Conservation (phyloP, 768 basidiomycete species). For the Lactifluus pinguis region DNA sequence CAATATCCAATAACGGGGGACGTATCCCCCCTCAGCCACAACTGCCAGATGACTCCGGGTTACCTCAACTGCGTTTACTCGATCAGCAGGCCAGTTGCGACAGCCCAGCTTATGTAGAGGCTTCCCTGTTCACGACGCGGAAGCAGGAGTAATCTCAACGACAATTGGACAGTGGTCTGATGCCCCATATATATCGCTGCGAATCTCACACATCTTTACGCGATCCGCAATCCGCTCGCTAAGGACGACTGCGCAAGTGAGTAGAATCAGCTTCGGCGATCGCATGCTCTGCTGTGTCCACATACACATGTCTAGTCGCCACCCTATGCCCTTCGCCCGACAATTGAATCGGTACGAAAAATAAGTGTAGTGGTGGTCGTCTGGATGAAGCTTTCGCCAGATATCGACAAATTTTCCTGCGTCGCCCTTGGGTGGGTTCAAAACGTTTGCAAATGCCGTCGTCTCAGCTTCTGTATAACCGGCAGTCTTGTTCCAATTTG, state of each 20-base stretch:
- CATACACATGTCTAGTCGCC: constrained; percentile 82
- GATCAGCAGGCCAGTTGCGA: neutral
- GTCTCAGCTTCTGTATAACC: constrained; percentile 83
- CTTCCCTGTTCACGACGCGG: neutral
- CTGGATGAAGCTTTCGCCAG: constrained; percentile 67
- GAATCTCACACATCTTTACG: constrained; percentile 78
- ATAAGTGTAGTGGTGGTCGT: constrained; percentile 70
- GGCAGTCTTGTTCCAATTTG: constrained; percentile 83
- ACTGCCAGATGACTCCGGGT: no score
- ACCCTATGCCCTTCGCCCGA: constrained; percentile 71
- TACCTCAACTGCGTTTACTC: neutral
- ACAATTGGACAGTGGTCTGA: constrained; percentile 81
- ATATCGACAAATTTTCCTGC: constrained; percentile 56
- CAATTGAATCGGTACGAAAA: constrained; percentile 80
- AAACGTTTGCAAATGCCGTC: constrained; percentile 58
- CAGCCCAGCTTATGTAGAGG: no score
- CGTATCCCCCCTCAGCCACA: no score
- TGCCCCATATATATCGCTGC: constrained; percentile 78
- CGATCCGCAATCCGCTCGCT: constrained; percentile 58
- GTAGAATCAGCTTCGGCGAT: neutral
- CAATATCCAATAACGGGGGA: no score
- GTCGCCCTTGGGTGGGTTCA: constrained; percentile 39
- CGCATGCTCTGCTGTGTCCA: neutral
- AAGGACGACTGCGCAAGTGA: constrained; percentile 49
- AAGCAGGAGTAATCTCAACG: constrained; percentile 45